Evolutionary conservation across 371 early-diverging fungal genomes (phyloP).

Genomic region (Mortierella polycephala): DNA sequence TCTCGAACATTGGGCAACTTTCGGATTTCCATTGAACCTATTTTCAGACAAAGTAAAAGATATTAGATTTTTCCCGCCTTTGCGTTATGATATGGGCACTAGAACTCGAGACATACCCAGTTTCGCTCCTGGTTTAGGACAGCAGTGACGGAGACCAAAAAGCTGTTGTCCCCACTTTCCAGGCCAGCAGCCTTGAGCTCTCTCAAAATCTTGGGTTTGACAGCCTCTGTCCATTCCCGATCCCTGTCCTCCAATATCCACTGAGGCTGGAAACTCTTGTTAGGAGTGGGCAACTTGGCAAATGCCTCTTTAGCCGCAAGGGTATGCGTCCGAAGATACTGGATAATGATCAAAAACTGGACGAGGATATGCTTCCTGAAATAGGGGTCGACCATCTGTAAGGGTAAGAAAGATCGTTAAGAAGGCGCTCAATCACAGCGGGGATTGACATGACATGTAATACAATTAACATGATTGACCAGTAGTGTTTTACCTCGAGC

Average conservation of each 20-base stretch:
- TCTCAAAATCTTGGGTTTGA: conserved; percentile 26
- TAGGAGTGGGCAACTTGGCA: conserved; percentile 38
- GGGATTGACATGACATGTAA: too few species aligned
- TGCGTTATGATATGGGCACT: background rate
- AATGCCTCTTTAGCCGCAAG: conserved; percentile 32
- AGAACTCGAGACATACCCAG: conserved; percentile 30
- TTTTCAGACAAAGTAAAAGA: too few species aligned
- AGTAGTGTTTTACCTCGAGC: conserved; percentile 64
- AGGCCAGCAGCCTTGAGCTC: conserved; percentile 22
- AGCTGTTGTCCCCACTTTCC: conserved; percentile 28
- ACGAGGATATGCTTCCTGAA: conserved; percentile 84
- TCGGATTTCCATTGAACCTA: conserved; percentile 52
- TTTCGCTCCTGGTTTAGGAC: conserved; percentile 28
- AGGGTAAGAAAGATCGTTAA: background rate
- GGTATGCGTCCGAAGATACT: conserved; percentile 62
- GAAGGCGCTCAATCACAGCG: too few species aligned
- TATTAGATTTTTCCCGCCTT: too few species aligned
- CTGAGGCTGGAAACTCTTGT: conserved; percentile 49
- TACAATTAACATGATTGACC: background rate
- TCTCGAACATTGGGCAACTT: conserved; percentile 35
- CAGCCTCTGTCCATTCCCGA: conserved; percentile 26
- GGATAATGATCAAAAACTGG: conserved; percentile 79
- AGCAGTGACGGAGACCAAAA: conserved; percentile 19
- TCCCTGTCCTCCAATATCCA: conserved; percentile 39
- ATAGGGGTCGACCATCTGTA: conserved; percentile 69